A percentile compares a stretch with the other conserved stretches of the same genome.
These are phyloP conservation scores for Hymenoscyphus linearis DNA, from an alignment of 2,329 filamentous ascomycete genomes.

Conservation along the genomic window DNA sequence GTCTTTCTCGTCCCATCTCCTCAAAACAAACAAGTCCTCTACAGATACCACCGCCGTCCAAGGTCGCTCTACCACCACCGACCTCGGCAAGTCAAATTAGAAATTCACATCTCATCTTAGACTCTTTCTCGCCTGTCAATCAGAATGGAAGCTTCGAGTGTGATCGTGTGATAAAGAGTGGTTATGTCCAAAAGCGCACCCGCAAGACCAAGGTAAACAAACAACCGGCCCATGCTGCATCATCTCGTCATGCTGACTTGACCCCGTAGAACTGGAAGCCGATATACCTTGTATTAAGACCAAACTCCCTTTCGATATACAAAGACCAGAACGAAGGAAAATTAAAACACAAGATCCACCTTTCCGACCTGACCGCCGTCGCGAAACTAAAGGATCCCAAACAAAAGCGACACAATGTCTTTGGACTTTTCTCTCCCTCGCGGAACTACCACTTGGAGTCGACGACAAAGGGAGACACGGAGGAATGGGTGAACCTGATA, in stretches of 20 bases:
- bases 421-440: constrained; percentile 86
- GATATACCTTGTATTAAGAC: constrained; percentile 82
- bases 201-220: constrained; percentile 79
- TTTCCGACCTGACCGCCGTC: constrained; percentile 87
- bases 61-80: constrained; percentile 17
- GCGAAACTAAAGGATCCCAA: constrained; percentile 85
- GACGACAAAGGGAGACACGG: constrained; percentile 63
- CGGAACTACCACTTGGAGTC: constrained; percentile 91
- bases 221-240: background rate
- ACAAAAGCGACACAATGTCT: constrained; percentile 78
- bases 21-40: constrained; percentile 15
- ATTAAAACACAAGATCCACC: constrained; percentile 78
- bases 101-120: constrained; percentile 45
- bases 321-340: constrained; percentile 87
- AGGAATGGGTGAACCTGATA: constrained; percentile 82
- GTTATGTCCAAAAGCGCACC: constrained; percentile 80
- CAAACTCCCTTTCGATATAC: constrained; percentile 87
- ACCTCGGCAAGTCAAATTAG: constrained; percentile 26
- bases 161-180: constrained; percentile 86
- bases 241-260: constrained; percentile 2
- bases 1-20: constrained; percentile 27
- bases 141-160: constrained; percentile 95
- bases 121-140: constrained; percentile 79
- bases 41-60: constrained; percentile 20
- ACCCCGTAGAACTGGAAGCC: constrained; percentile 73